A percentile compares a stretch with the other conserved stretches of the same genome.
phyloP scores from a whole-genome alignment of 2,329 filamentous ascomycete species.

The Blastomyces parvus region DNA sequence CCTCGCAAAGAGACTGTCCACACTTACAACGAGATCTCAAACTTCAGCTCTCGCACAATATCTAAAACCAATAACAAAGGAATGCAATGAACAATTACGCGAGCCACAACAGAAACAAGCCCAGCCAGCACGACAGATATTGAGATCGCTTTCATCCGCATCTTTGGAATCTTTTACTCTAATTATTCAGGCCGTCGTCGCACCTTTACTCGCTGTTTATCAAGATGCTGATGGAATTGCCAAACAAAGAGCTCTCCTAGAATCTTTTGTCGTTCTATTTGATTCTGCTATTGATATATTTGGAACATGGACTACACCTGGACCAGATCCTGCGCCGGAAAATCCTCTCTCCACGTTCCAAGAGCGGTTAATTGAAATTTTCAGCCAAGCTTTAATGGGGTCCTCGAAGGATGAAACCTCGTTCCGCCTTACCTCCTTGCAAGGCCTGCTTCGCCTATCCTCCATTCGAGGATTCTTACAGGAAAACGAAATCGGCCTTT shows the following conservation, averaged over 20 bases:
- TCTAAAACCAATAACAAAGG: constrained; percentile 53
- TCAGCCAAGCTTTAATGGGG: constrained; percentile 47
- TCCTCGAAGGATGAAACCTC: constrained; percentile 43
- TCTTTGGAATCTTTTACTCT: constrained; percentile 47
- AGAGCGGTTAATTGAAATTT: constrained; percentile 45
- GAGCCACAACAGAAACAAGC: constrained; percentile 62
- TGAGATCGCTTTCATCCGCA: constrained; percentile 47
- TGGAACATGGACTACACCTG: constrained; percentile 45
- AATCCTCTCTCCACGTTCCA: constrained; percentile 42
- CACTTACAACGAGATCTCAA: constrained; percentile 29
- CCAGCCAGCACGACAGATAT: constrained; percentile 52
- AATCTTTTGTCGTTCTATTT: constrained; percentile 50
- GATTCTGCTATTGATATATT: constrained; percentile 50
- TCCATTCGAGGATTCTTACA: constrained; percentile 40
- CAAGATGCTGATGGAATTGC: constrained; percentile 52
- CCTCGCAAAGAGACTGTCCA: constrained; percentile 48
- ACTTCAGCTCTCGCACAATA: constrained; percentile 43
- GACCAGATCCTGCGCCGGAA: constrained; percentile 23
- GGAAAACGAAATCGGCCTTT: constrained; percentile 44
- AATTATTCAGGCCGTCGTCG: constrained; percentile 47
- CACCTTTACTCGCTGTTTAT: constrained; percentile 51
- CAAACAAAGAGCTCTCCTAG: constrained; percentile 53
- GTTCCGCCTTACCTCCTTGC: constrained; percentile 41
- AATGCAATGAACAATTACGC: constrained; percentile 58
- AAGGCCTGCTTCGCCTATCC: constrained; percentile 40